Base-by-base conservation (phyloP, 768 basidiomycete genomes). In the Flagelloscypha sp. region DNA sequence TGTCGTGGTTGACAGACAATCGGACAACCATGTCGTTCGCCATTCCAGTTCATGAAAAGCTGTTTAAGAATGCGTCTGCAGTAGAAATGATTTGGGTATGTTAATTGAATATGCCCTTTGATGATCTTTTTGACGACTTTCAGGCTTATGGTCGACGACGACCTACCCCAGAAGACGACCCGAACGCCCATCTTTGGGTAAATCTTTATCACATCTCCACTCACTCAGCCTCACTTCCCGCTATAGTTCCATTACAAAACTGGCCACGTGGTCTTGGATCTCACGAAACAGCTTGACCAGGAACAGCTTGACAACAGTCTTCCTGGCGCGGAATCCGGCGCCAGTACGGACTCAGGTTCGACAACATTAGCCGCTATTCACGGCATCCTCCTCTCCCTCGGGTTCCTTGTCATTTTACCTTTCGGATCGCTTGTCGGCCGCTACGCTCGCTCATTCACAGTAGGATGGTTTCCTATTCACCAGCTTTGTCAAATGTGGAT, bases 391-490 rank as follows among this genome's bases (percentile, higher is more conserved):
- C 62, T 71, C 7, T 61, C 68, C 7, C 43, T 74, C 22, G 77
- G 74, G 0, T 76, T 79, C 51, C 55, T 79, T 38, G 53, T 79
- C 16, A 42, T 79, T 24, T 55, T 80, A 1, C 79, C 79, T 4
- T 36, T 64, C 6, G 72, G 74, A 7, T 62, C 66, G 0, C 55
- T 81, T 25, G 49, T 73, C 20, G 76, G 72, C 9, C 67, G 78
- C 15, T 74, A 67, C 60, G 61, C 62, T 12, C 57, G 79, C 32
- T 68, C 70, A 3, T 54, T 71, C 39, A 68, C 66, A 5, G 51
- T 59, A 8, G 57, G 55, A 35, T 81, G 79, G 79, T 69, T 78
- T 53, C 66, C 61, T n/a, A 55, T 57, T 3, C 80, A 83, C 44
- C 63, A 64, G 58, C 47, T 66, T 16, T 47, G 68, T 41, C 73